Evolutionary conservation across 164 flowering plant species (phyloP).

Genomic region (Umbilicus rupestris): DNA sequence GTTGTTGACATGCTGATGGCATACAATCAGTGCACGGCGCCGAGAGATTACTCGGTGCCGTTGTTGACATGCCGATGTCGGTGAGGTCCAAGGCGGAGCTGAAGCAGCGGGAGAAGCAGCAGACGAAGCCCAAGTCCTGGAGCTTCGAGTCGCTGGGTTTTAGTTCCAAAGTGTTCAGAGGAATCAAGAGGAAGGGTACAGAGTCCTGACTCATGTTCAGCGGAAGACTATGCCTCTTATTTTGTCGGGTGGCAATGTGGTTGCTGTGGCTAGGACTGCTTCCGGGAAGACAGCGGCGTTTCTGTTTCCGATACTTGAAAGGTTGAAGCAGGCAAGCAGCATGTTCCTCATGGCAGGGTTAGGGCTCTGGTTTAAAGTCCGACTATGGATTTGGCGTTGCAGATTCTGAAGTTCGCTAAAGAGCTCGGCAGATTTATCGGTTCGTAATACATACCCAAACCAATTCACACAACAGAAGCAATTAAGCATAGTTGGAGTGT

Average conservation of each 20-base stretch:
- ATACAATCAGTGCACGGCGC: no score
- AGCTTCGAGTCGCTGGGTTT: constrained; percentile 82
- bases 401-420: constrained; percentile 73
- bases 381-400: constrained; percentile 82
- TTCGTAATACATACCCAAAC: no score
- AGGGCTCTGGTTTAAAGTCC: constrained; percentile 82
- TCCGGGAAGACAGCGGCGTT: constrained; percentile 98
- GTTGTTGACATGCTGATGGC: no score
- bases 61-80: constrained; percentile 8
- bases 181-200: constrained; percentile 81
- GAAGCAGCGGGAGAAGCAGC: constrained; percentile 35
- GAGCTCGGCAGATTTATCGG: constrained; percentile 78
- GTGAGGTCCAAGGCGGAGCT: constrained; percentile 62
- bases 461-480: no score
- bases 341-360: constrained; percentile 61
- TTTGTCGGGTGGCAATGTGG: constrained; percentile 76
- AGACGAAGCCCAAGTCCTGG: constrained; percentile 73
- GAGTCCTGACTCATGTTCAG: constrained; percentile 91
- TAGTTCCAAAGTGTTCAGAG: constrained; percentile 51
- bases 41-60: no score
- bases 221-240: constrained; percentile 90
- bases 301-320: constrained; percentile 79
- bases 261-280: constrained; percentile 98
- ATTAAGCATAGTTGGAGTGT: no score
- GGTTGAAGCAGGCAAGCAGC: constrained; percentile 57